phyloP scores from a whole-genome alignment of 2,329 filamentous ascomycete species.

The Sclerotinia nivalis region DNA sequence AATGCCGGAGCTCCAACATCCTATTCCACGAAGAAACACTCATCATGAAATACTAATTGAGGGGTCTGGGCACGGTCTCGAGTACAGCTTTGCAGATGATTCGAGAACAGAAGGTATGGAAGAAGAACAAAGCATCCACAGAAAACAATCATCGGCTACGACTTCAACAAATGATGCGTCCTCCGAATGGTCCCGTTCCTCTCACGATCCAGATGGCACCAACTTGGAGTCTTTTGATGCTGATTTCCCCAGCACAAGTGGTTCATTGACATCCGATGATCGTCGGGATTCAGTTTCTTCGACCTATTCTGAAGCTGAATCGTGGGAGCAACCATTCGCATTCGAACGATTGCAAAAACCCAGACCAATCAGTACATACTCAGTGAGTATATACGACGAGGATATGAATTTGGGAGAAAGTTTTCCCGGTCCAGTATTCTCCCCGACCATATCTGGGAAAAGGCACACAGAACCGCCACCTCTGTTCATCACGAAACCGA shows the following conservation, averaged over 20 bases:
- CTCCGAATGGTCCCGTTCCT: slow-evolving; percentile 20
- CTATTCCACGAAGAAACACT: slow-evolving; percentile 33
- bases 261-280: slow-evolving; percentile 8
- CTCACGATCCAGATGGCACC: slow-evolving; percentile 17
- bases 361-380: slow-evolving; percentile 30
- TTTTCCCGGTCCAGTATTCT: neutral
- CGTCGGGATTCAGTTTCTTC: slow-evolving; percentile 1
- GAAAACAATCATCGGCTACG: slow-evolving; percentile 5
- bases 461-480: neutral
- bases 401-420: neutral
- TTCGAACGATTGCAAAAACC: neutral
- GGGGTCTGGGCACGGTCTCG: slow-evolving; percentile 53
- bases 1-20: slow-evolving; percentile 36
- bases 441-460: neutral
- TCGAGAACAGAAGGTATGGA: neutral
- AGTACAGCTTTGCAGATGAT: neutral
- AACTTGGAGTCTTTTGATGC: neutral
- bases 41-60: slow-evolving; percentile 56
- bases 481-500: slow-evolving; percentile 1
- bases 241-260: slow-evolving; percentile 2
- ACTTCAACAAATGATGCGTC: slow-evolving; percentile 12
- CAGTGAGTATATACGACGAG: slow-evolving; percentile 26
- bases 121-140: neutral
- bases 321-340: neutral
- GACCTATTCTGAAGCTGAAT: neutral